These are phyloP conservation scores for Xanthoconium separans DNA, from an alignment of 1,284 basidiomycete species.

Conservation along the genomic window DNA sequence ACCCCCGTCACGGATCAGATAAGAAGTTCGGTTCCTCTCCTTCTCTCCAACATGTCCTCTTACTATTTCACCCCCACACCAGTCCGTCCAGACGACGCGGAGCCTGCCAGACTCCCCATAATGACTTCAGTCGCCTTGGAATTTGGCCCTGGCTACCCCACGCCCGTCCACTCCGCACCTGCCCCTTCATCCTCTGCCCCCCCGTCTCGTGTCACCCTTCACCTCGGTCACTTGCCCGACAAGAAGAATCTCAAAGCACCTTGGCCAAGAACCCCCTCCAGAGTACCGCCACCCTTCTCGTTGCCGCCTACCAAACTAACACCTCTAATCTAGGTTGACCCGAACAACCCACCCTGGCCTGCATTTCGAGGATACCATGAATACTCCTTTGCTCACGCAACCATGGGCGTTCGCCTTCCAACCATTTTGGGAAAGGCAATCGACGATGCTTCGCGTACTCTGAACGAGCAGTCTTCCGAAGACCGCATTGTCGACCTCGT, in stretches of 20 bases:
- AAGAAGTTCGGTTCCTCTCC: constrained; percentile 7
- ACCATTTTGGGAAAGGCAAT: constrained; percentile 97
- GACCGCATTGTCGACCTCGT: constrained; percentile 87
- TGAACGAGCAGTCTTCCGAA: constrained; percentile 86
- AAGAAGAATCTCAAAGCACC: constrained; percentile 67
- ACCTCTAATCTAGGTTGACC: constrained; percentile 57
- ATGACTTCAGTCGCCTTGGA: constrained; percentile 6
- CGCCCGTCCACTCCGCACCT: constrained; percentile 3
- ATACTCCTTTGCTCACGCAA: constrained; percentile 92
- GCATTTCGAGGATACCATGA: constrained; percentile 94
- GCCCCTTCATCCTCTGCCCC: constrained; percentile 35
- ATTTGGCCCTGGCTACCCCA: neutral
- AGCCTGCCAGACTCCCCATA: neutral
- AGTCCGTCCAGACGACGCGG: constrained; percentile 11
- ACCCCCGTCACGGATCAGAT: constrained; percentile 12
- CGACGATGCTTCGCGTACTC: constrained; percentile 86
- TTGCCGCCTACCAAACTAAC: neutral
- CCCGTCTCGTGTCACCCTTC: constrained; percentile 62
- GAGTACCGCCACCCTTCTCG: constrained; percentile 38
- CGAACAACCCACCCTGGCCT: constrained; percentile 97
- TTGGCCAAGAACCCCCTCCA: constrained; percentile 71
- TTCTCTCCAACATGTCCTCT: constrained; percentile 16
- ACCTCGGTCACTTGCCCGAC: constrained; percentile 68
- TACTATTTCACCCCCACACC: constrained; percentile 30
- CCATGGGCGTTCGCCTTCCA: constrained; percentile 91